Evolutionary conservation across 768 basidiomycete species (phyloP), one percentile per base, ranked within the genome.

Genomic region (Rubroboletus pulcherrimus): DNA sequence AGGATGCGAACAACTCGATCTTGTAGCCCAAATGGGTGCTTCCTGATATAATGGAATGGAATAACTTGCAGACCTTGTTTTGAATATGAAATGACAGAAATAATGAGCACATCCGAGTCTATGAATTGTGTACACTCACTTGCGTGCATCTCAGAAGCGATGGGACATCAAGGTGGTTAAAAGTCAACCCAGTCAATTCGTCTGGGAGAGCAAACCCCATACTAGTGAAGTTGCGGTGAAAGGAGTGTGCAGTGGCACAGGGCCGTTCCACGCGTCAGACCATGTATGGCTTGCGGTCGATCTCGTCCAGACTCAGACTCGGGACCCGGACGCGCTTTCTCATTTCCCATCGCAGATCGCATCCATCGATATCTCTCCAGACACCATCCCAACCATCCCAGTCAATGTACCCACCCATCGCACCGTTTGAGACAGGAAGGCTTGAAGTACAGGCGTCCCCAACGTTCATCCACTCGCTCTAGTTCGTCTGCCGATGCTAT

Each of bases 361-460:
- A 56, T 57, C 65, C 45, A 63, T 69, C 68, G 56, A 60, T 62
- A 49, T 51, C 60, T 41, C 39, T 37, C 19, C 35, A 8, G 9
- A 41, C 43, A 29, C 31, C n/a, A 0, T 19, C 45, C 5, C 55
- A 34, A n/a, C 54, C 30, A 54, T 59, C 51, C 26, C 46, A 56
- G 8, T 44, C 46, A 15, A 86, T 89, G 86, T 91, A 91, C 73
- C 83, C 87, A 5, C 74, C 77, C 3, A 82, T 82, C 55, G 72
- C 85, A 58, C 88, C 90, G 0, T 89, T 81, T 65, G 74, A 85
- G 50, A 77, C 74, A 15, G 88, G 85, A 2, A 79, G 57, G 35
- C 78, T 93, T 49, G 84, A 88, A 63, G 87, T 93, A 2, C 86
- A 83, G 21, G 82, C 85, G 54, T 73, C 66, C 0, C 49, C 61